A percentile compares a stretch with the other conserved stretches of the same genome.
phyloP scores from a whole-genome alignment of 2,329 filamentous ascomycete species.

The Nemania diffusa region DNA sequence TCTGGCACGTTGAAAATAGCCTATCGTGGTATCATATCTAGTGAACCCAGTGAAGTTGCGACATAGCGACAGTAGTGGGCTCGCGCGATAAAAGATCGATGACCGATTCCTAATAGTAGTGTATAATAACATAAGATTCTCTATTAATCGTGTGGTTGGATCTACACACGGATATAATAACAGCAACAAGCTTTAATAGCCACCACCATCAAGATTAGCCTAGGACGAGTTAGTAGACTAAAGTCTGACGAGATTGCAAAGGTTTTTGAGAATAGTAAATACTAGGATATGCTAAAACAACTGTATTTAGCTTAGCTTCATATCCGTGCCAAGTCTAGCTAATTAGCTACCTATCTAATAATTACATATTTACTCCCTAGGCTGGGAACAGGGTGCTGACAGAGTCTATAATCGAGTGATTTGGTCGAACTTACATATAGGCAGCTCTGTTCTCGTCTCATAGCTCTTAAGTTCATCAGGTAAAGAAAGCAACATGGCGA shows the following conservation, averaged over 20 bases:
- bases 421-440: not conserved
- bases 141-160: not conserved
- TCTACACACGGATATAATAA: conserved; percentile 6
- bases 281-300: not conserved
- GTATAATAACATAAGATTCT: not conserved
- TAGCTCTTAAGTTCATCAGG: not conserved
- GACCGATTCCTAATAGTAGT: not conserved
- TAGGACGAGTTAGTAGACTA: not conserved
- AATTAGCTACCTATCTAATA: not conserved
- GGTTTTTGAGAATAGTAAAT: not conserved
- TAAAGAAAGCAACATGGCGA: not conserved
- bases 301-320: not conserved
- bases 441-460: not conserved
- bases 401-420: not conserved
- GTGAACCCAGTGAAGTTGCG: not conserved
- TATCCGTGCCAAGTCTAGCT: not conserved
- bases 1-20: not conserved
- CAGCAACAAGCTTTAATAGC: not conserved
- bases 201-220: not conserved
- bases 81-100: not conserved
- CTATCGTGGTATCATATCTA: conserved; percentile 5
- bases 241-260: not conserved
- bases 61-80: not conserved
- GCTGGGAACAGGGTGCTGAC: not conserved
- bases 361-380: not conserved